Base-by-base conservation (phyloP, 345 rosid species). In the Viola odorata region DNA sequence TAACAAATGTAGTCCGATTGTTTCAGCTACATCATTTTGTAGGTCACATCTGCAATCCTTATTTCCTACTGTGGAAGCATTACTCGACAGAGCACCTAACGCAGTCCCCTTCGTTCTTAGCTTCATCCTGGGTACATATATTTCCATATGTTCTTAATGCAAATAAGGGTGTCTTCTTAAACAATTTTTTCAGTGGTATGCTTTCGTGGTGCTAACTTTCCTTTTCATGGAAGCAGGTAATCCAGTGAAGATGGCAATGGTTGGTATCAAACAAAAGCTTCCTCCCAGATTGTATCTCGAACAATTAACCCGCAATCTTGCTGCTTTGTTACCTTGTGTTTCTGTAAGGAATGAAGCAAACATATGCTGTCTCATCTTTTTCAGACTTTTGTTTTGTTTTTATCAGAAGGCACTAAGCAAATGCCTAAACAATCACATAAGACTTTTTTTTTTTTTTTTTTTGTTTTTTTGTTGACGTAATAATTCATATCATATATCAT, bases 21-120 rank as follows among this genome's bases (percentile, higher is more conserved):
- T 68, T 75, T 69, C 69, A 92, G 98, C 89, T 62, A 84, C 96
- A 36, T 89, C 98, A 61, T 85, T 87, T 75, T 84, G 75, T 50
- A 76, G 75, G 80, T 91, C 95, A 8, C 95, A 70, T 64, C 83
- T 87, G 62, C 95, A 89, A 58, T 86, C 91, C 0, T 59, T 86
- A 68, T 57, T 91, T 55, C 95, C 87, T 58, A 36, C 84, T 55
- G 42, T 85, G 70, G 86, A 87, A 78, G 83, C 79, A 68, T 66
- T 81, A 69, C 96, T 95, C 3, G 75, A 82, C 41, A 88, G 70
- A 69, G 77, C 89, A 57, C 85, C 85, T 50, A 55, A 50, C 62
- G 66, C 81, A 5, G 59, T 85, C 59, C 88, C 96, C 45, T 87
- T 82, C 79, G 82, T 78, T 69, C 78, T 91, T 52, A 81, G 92